These are phyloP conservation scores for Odontarrhena argentea DNA, from an alignment of 345 rosid genomes.

Conservation along the genomic window DNA sequence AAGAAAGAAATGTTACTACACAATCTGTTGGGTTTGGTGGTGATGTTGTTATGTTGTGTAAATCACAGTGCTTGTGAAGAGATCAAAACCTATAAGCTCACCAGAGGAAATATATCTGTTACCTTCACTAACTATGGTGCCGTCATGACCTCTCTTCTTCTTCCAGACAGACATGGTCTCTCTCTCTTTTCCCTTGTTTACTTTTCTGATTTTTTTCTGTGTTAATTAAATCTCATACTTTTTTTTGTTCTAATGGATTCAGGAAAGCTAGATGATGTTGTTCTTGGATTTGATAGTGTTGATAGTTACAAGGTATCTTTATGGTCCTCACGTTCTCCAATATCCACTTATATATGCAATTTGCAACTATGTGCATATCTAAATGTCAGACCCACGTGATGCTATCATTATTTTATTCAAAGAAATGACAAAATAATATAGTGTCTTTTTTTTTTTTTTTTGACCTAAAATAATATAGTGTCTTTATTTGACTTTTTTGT, in stretches of 20 bases:
- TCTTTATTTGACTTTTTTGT: neutral
- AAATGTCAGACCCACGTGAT: neutral
- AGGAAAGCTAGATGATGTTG: conserved; percentile 60
- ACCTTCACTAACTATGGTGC: conserved; percentile 71
- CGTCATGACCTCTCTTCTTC: conserved; percentile 53
- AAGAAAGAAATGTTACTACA: conserved; percentile 8
- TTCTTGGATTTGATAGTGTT: conserved; percentile 52
- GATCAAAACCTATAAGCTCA: conserved; percentile 46
- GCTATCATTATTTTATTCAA: neutral
- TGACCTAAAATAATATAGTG: no score
- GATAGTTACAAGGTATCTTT: conserved; percentile 52
- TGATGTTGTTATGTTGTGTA: conserved; percentile 21
- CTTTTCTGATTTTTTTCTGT: neutral
- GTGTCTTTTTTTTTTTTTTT: no score
- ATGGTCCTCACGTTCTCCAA: conserved; percentile 28
- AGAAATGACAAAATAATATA: neutral
- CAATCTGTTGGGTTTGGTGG: neutral
- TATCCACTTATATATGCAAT: conserved; percentile 6
- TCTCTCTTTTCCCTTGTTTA: neutral
- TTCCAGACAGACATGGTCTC: conserved; percentile 62
- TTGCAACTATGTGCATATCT: neutral
- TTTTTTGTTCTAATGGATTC: neutral
- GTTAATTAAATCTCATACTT: conserved; percentile 2
- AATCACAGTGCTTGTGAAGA: conserved; percentile 18
- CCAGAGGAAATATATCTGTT: conserved; percentile 45